A percentile compares a stretch with the other conserved stretches of the same genome.
Conservation (phyloP, 352 stramenopile species). For the Blastocystis sp. region DNA sequence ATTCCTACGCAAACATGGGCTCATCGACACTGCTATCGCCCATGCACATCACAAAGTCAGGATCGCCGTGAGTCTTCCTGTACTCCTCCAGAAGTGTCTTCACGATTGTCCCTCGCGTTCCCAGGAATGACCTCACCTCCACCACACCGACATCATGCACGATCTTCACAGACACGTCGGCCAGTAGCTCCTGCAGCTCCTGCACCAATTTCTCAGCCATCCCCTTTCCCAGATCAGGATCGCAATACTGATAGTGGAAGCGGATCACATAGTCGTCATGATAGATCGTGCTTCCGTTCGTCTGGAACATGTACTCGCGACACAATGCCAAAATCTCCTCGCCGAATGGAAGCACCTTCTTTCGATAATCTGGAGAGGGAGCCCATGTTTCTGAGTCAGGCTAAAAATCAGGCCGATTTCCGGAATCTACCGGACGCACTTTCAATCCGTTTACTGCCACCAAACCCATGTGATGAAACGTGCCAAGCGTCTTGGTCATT, state of each 20-base stretch:
- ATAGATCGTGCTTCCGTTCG: constrained; percentile 46
- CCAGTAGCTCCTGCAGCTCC: constrained; percentile 33
- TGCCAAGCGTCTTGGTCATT: constrained; percentile 23
- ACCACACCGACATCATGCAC: constrained; percentile 59
- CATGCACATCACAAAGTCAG: constrained; percentile 44
- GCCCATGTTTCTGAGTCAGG: background rate
- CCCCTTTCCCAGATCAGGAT: constrained; percentile 40
- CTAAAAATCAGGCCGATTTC: background rate
- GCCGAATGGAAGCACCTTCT: constrained; percentile 44
- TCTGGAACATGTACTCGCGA: constrained; percentile 29
- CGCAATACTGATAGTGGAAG: constrained; percentile 56
- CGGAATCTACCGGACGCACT: background rate
- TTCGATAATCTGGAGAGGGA: constrained; percentile 19
- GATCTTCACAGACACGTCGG: constrained; percentile 47
- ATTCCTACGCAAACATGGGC: constrained; percentile 20
- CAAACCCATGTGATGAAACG: background rate
- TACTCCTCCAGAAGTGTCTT: constrained; percentile 40
- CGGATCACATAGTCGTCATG: constrained; percentile 31
- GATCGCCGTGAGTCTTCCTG: background rate
- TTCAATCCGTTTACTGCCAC: constrained; percentile 49
- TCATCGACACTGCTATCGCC: constrained; percentile 53
- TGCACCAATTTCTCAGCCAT: constrained; percentile 51
- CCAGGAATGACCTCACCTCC: constrained; percentile 47
- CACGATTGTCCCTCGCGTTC: background rate
- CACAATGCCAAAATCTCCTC: constrained; percentile 54